Evolutionary conservation across 163 green algal species (phyloP), one percentile per base, ranked within the genome.

Genomic region (Chloromonas sp.): DNA sequence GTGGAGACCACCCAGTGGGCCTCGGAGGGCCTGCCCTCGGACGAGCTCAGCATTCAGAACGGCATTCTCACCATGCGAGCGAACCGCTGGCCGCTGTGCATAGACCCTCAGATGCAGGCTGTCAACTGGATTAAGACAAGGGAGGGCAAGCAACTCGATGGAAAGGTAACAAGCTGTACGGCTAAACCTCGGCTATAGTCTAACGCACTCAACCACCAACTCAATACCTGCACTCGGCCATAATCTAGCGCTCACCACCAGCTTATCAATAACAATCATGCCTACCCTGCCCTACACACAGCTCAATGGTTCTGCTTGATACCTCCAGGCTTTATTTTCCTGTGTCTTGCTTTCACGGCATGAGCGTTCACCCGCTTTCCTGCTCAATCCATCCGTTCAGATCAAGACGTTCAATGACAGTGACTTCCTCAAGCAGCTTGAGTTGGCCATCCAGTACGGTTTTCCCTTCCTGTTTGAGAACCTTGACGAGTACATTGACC

Each of bases 351-450:
- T 36, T 36, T 36, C 36, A 36, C 36, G 36, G 36, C 36, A 76
- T 76, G 11, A 76, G 5, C 71, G 57, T 15, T 3, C 71, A 15
- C 71, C 2, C 71, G 14, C 8, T n/a, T 60, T 36, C 36, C 36
- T 36, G 36, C 36, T 36, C 36, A 36, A 36, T 36, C 36, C 36
- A 36, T 36, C 36, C 36, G 36, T 74, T 5, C 91, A 93, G 84
- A 88, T 97, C n/a, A 97, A 97, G 89, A 96, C 93, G 0, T 97
- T 97, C 90, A 95, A 95, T 83, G 95, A 98, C 89, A 61, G 86
- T 14, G 95, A 98, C 87, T 97, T 97, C 88, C 85, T 98, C 0
- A 98, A 98, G 91, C 93, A 97, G 88, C 94, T 98, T 60, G 95
- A 98, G 91, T 89, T 98, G 71, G 93, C 95, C 59, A 95, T 98